These are phyloP conservation scores for Taphrina wiesneri DNA, from an alignment of 1,139 yeast species.

Conservation along the genomic window DNA sequence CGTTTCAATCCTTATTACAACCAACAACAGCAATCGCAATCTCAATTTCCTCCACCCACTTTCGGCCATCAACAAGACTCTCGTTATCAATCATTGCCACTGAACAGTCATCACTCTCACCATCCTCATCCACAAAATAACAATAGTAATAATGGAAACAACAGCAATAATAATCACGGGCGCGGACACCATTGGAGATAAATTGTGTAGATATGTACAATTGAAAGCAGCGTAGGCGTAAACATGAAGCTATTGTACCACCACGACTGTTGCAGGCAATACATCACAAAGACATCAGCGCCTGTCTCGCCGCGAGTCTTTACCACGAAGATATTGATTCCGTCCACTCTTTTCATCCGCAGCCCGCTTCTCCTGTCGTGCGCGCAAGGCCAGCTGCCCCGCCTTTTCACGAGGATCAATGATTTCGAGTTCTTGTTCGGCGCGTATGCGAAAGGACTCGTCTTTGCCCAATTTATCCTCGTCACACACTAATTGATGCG, in stretches of 20 bases:
- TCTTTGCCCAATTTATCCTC: constrained; percentile 38
- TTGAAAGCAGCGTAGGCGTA: background rate
- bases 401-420: constrained; percentile 38
- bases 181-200: background rate
- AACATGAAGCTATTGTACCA: background rate
- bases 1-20: background rate
- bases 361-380: background rate
- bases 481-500: constrained; percentile 37
- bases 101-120: background rate
- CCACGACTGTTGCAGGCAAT: too few species aligned
- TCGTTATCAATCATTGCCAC: background rate
- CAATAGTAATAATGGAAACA: background rate
- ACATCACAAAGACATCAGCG: background rate
- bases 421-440: constrained; percentile 33
- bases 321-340: constrained; percentile 6
- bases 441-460: constrained; percentile 22
- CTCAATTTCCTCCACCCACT: background rate
- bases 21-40: background rate
- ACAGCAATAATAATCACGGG: background rate
- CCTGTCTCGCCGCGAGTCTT: background rate
- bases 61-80: background rate
- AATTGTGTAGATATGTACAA: background rate
- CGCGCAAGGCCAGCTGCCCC: constrained; percentile 1
- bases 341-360: constrained; percentile 15
- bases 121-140: background rate